Evolutionary conservation across 768 basidiomycete genomes (phyloP).

Genomic region (Mycena galopus): DNA sequence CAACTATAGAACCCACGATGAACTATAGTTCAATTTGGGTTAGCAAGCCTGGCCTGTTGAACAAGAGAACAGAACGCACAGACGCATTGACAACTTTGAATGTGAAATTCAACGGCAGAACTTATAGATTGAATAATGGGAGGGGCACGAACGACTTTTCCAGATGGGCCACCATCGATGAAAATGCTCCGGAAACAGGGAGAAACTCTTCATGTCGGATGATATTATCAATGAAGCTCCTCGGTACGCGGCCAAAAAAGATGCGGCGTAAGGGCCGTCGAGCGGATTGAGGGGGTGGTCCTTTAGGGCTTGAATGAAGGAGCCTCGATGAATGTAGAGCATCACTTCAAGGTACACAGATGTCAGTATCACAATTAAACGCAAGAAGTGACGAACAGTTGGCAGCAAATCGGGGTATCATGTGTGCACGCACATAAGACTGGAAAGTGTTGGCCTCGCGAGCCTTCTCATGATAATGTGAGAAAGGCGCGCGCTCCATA

Average conservation of each 20-base stretch:
- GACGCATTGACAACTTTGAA: slow-evolving; percentile 19
- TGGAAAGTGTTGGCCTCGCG: background rate
- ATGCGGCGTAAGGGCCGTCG: slow-evolving; percentile 60
- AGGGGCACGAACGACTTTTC: slow-evolving; percentile 46
- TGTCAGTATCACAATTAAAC: background rate
- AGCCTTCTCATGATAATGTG: background rate
- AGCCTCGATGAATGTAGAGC: slow-evolving; percentile 60
- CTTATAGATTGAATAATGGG: background rate
- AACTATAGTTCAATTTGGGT: slow-evolving; percentile 38
- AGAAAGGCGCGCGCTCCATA: slow-evolving; percentile 9
- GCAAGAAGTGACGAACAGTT: slow-evolving; percentile 7
- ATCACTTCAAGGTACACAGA: slow-evolving; percentile 50
- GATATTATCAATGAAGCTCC: slow-evolving; percentile 49
- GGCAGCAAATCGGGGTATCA: slow-evolving; percentile 7
- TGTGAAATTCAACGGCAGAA: background rate
- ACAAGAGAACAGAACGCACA: background rate
- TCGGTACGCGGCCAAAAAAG: slow-evolving; percentile 61
- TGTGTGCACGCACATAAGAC: background rate
- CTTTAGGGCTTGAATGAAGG: slow-evolving; percentile 60
- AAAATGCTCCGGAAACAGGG: slow-evolving; percentile 54
- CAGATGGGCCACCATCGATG: slow-evolving; percentile 60
- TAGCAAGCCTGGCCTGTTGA: background rate
- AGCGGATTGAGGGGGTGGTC: slow-evolving; percentile 60
- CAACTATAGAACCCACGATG: slow-evolving; percentile 56
- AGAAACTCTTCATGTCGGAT: slow-evolving; percentile 41